Evolutionary conservation across 495 filamentous ascomycete genomes (phyloP).

Genomic region (Amniculicola lignicola): DNA sequence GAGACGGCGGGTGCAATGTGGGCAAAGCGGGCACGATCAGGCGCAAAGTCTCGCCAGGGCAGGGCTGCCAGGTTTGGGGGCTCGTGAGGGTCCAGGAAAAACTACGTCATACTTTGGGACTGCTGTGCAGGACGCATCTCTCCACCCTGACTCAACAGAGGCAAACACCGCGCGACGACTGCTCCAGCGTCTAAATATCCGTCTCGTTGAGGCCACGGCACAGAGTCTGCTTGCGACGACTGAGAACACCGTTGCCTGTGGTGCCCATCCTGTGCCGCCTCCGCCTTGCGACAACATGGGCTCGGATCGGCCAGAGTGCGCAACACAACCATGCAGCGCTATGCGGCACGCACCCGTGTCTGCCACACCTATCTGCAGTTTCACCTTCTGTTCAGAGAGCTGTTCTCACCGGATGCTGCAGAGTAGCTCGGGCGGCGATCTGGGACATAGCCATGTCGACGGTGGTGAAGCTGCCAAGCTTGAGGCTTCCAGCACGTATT

Average conservation of each 20-base stretch:
- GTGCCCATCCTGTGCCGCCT: conserved; percentile 8
- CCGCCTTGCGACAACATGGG: conserved; percentile 9
- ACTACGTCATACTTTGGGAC: no score
- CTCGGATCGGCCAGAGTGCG: not conserved
- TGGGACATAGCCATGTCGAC: not conserved
- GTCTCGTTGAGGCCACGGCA: conserved; percentile 13
- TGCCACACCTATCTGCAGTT: not conserved
- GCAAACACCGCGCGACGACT: not conserved
- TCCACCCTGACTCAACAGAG: no score
- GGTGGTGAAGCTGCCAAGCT: conserved; percentile 12
- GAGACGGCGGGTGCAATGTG: no score
- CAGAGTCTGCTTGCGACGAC: not conserved
- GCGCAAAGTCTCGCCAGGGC: no score
- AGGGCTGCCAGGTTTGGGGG: no score
- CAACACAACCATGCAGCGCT: not conserved
- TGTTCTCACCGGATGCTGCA: conserved; percentile 15
- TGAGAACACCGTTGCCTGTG: conserved; percentile 13
- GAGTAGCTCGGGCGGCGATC: no score
- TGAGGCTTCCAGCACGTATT: not conserved
- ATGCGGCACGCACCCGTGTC: not conserved
- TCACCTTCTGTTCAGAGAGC: conserved; percentile 15
- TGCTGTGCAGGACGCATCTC: no score
- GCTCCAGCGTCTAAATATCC: conserved; percentile 3
- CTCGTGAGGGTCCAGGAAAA: no score
- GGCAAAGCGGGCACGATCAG: no score